Conservation (phyloP, 2,329 filamentous ascomycete genomes). For the Botrytis medusae region DNA sequence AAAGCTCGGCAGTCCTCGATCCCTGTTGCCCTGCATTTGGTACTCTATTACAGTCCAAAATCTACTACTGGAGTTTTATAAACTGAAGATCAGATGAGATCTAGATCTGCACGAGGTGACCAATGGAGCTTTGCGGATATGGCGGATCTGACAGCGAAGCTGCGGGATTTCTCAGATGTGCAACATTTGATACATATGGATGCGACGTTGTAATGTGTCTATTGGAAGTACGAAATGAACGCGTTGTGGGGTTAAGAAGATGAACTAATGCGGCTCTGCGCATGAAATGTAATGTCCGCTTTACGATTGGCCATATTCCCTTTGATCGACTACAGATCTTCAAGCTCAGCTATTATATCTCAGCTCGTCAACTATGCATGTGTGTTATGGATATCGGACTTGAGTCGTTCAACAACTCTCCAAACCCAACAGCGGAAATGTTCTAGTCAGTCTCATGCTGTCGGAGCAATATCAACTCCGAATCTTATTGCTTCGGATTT, state of each 20-base stretch:
- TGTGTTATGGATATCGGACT: background rate
- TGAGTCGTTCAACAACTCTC: background rate
- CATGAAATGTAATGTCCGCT: background rate
- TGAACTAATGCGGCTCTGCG: background rate
- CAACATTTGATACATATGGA: background rate
- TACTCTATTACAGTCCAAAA: background rate
- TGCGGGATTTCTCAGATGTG: background rate
- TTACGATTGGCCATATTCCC: background rate
- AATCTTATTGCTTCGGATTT: background rate
- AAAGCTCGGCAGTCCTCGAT: background rate
- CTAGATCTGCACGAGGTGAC: background rate
- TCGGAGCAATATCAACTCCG: background rate
- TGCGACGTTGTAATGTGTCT: background rate
- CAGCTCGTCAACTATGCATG: background rate
- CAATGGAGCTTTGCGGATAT: background rate
- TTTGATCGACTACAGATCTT: background rate
- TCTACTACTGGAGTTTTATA: background rate
- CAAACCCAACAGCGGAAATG: background rate
- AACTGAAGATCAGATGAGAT: background rate
- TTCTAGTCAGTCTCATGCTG: background rate
- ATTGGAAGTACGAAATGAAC: background rate
- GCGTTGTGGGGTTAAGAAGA: background rate
- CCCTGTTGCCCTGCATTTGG: background rate
- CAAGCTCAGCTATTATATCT: background rate
- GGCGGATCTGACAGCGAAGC: background rate